Base-by-base conservation (phyloP, 2,329 filamentous ascomycete genomes). In the Hyphodiscus sp. region DNA sequence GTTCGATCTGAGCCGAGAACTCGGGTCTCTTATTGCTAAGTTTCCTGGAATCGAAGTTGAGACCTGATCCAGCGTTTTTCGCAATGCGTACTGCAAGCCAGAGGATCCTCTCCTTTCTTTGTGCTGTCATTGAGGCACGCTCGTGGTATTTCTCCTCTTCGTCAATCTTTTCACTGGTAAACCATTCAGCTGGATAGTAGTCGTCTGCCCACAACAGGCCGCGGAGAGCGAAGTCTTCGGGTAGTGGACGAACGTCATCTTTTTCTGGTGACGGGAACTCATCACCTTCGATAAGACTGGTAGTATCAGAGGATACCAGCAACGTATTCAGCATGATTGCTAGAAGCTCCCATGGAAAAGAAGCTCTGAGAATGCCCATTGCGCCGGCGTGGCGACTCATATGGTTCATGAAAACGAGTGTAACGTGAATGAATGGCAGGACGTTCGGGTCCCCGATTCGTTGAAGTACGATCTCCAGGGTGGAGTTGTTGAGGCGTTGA, bases 111-210 rank as follows among this genome's bases (percentile, higher is more conserved):
- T 65, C 63, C 26, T 57, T 61, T 16, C 63, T 51, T 48, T 63
- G 56, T 7, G 52, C 57, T 19, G 59, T 59, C 61, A 65, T 63
- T 20, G 60, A 64, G 20, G 62, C 51, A n/a, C 55, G 52, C 38
- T 66, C 64, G 19, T 60, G 57, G 48, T 63, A 61, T 41, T 65
- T 62, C 13, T 64, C 62, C 45, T 65, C 64, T 11, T 61, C 60
- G 23, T 66, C 63, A 7, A 62, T 52, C n/a, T 61, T 61, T 18
- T 57, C 52, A 42, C 56, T 57, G 5, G 47, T 45, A 46, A 64
- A 64, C 61, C 62, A 64, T 18, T 42, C 42, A 11, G 50, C 47
- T 6, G 62, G 62, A 18, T 57, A 63, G 19, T 61, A 62, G n/a
- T 54, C 53, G 0, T 57, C 55, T 13, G 58, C 53, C 49, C 57